Base-by-base conservation (phyloP, 768 basidiomycete species). In the Pilatotrama ljubarskyi region DNA sequence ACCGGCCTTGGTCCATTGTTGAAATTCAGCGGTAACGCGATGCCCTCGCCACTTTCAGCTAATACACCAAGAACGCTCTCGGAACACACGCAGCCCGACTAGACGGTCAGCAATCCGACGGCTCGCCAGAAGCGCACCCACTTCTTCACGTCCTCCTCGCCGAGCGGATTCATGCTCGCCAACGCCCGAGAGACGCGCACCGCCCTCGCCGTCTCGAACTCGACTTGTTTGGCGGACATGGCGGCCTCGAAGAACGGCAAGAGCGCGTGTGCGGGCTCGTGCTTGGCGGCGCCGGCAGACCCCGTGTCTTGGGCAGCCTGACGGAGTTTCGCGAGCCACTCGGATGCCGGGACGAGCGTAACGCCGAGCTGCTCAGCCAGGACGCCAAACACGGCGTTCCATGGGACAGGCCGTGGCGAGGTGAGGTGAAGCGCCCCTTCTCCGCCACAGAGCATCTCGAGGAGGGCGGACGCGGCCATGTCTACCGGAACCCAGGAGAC, bases 401-500 rank as follows among this genome's bases (percentile, higher is more conserved):
- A 79, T 2, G 68, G 41, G 2, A 71, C 59, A 3, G 75, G 72
- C 6, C 67, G 59, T 9, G 80, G 80, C 59, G 80, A 77, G 0
- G 76, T 67, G 3, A 82, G 56, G 60, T 81, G 75, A 58, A 78
- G 58, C 6, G 69, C 61, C 3, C 70, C 58, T 17, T 67, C 59
- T 0, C 43, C 65, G 25, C 60, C 55, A 0, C 48, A 26, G 42
- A 73, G 67, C 7, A 69, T 69, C 71, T 70, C 68, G 11, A 76
- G 40, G 6, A 80, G 64, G 0, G 72, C 70, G 36, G 68, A 15
- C 0, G 78, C 76, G 0, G 74, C 78, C 1, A 72, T 66, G 62
- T 80, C 73, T 52, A 74, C 71, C 0, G 80, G 77, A 5, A 82
- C 46, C 81, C 80, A 81, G 0, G 77, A 77, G 11, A 77, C 68